These are phyloP conservation scores for Herpetomonas muscarum DNA, from an alignment of 208 protist species.

Conservation along the genomic window DNA sequence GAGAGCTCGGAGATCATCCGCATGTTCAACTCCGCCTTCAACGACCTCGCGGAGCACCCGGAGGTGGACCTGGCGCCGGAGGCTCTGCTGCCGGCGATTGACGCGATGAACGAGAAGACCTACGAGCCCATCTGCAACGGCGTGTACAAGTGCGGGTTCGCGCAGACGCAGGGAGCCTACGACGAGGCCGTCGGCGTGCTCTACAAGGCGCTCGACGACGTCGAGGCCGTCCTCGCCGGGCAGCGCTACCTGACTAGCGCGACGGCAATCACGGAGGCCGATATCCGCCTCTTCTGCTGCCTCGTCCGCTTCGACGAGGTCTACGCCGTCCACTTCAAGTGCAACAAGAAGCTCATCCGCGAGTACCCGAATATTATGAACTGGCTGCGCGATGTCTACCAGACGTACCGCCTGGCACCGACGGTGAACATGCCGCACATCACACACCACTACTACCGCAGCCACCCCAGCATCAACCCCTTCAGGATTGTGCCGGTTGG, in stretches of 20 bases:
- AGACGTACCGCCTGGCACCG: constrained; percentile 35
- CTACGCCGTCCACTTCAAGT: constrained; percentile 92
- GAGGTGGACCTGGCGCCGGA: constrained; percentile 68
- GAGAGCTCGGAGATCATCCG: constrained; percentile 86
- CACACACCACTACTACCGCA: constrained; percentile 76
- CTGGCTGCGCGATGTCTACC: constrained; percentile 82
- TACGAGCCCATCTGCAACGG: constrained; percentile 86
- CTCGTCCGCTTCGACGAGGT: constrained; percentile 89
- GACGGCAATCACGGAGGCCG: constrained; percentile 62
- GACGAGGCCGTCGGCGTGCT: constrained; percentile 34
- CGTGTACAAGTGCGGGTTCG: constrained; percentile 89
- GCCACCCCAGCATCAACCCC: constrained; percentile 74
- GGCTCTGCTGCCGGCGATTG: constrained; percentile 61
- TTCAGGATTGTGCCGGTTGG: constrained; percentile 69
- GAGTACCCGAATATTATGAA: constrained; percentile 78
- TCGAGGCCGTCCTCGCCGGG: constrained; percentile 40
- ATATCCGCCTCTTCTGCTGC: constrained; percentile 84
- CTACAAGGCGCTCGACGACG: constrained; percentile 29
- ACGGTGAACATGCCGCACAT: constrained; percentile 86
- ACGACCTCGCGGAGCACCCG: constrained; percentile 40
- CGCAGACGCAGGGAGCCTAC: constrained; percentile 64
- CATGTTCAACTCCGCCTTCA: constrained; percentile 82
- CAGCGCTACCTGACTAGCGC: constrained; percentile 57
- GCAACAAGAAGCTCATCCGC: constrained; percentile 62
- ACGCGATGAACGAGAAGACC: constrained; percentile 73